A percentile compares a stretch with the other conserved stretches of the same genome.
phyloP scores from a whole-genome alignment of 2,329 filamentous ascomycete species.

The Chrysoporthe puriensis region DNA sequence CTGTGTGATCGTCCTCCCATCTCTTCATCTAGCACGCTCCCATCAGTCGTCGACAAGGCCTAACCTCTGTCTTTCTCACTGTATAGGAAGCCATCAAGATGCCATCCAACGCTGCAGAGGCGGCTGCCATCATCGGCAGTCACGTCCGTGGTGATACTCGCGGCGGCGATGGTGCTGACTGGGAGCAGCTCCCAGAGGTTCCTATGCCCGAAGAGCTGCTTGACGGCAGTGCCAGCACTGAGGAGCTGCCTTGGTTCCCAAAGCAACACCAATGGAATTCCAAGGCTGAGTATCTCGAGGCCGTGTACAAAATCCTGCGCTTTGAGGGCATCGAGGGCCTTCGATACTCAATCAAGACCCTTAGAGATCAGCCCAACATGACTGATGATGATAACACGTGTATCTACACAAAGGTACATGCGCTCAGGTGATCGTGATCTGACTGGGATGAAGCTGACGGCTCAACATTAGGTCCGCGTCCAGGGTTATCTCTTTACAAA shows the following conservation, averaged over 20 bases:
- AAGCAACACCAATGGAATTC: conserved; percentile 60
- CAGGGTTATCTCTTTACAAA: conserved; percentile 66
- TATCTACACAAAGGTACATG: conserved; percentile 70
- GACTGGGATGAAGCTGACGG: background rate
- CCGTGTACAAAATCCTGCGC: conserved; percentile 75
- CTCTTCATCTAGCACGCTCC: too few relatives aligned
- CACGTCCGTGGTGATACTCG: conserved; percentile 8
- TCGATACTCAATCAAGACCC: conserved; percentile 64
- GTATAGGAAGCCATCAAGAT: background rate
- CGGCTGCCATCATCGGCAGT: conserved; percentile 14
- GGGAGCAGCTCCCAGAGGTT: conserved; percentile 52
- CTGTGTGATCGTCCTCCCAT: too few relatives aligned
- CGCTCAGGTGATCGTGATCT: background rate
- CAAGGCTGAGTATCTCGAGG: conserved; percentile 68
- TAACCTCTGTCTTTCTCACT: background rate
- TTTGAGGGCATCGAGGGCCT: conserved; percentile 75
- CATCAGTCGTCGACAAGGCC: too few relatives aligned
- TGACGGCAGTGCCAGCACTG: conserved; percentile 33
- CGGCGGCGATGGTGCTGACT: conserved; percentile 11
- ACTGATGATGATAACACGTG: conserved; percentile 61
- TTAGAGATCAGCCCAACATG: conserved; percentile 56
- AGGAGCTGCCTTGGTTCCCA: conserved; percentile 54
- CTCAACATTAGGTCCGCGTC: conserved; percentile 61
- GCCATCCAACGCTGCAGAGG: conserved; percentile 2
- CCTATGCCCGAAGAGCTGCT: conserved; percentile 59